Base-by-base conservation (phyloP, 306 rosid species). In the Coriaria nepalensis region DNA sequence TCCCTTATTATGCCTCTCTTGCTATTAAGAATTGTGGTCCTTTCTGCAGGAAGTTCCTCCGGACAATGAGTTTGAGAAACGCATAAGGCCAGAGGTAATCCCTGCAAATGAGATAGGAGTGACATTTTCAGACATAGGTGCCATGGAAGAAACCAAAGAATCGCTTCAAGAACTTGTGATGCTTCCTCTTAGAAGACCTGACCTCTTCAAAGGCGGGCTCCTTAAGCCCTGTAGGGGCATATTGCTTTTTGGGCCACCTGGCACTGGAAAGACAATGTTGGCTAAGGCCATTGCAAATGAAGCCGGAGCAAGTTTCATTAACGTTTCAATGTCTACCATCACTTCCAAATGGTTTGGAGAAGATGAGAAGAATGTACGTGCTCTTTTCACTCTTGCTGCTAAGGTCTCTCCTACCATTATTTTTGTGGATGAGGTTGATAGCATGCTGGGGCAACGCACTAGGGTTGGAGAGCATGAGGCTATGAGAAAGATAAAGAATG, bases 211-310 rank as follows among this genome's bases (percentile, higher is more conserved):
- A 53, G 76, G 76, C 10, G 83, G 83, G 2, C 70, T 80, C 53
- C 76, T 80, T 13, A 73, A 80, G 55, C 88, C 88, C 11, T 80
- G 83, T 35, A 70, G 77, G 59, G 83, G 88, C 4, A 71, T 76
- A 56, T 62, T 80, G 60, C 88, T 80, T 33, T 80, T 80, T 8
- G 88, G 88, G 5, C 88, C 88, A 33, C 83, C 88, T 10, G 88
- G 88, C 13, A 76, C 83, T 6, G 81, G 88, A 11, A 80, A 80
- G 57, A 80, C 81, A 53, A 80, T 80, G 88, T 60, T 80, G 5
- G 88, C 83, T 7, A 80, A 80, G 49, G 88, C 88, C 49, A 80
- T 80, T 62, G 88, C 88, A 50, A 80, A 80, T 40, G 88, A 80
- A 52, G 83, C 83, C 12, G 83, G 83, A 53, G 88, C 83, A 45